Percentiles rank a stretch among this genome's conserved stretches.
Conservation (phyloP, 306 rosid genomes). For the Parietaria judaica region DNA sequence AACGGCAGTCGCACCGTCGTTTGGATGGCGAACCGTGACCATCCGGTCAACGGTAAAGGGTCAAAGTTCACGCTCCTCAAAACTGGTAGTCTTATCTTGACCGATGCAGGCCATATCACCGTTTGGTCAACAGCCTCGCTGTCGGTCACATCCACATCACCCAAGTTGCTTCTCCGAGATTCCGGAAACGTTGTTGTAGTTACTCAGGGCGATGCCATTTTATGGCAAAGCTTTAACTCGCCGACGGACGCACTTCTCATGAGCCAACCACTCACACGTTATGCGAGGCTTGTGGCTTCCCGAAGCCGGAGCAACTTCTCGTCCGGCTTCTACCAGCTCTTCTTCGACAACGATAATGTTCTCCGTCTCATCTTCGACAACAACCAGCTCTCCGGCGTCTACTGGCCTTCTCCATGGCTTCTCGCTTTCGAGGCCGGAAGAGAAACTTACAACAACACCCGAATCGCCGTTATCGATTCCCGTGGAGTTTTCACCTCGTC, state of each 20-base stretch:
- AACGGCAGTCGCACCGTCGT: slow-evolving; percentile 22
- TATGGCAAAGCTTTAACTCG: slow-evolving; percentile 54
- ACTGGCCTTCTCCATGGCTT: slow-evolving; percentile 51
- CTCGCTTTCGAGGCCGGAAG: slow-evolving; percentile 24
- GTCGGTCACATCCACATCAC: neutral
- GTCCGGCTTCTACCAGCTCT: slow-evolving; percentile 39
- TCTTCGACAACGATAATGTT: slow-evolving; percentile 36
- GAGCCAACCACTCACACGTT: slow-evolving; percentile 34
- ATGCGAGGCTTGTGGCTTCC: slow-evolving; percentile 30
- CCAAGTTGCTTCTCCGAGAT: slow-evolving; percentile 19
- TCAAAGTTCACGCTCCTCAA: slow-evolving; percentile 34
- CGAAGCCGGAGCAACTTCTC: slow-evolving; percentile 39
- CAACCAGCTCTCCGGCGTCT: slow-evolving; percentile 32
- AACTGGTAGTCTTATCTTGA: slow-evolving; percentile 30
- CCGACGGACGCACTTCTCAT: slow-evolving; percentile 53
- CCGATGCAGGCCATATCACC: slow-evolving; percentile 19
- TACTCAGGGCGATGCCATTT: neutral
- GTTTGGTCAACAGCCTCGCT: slow-evolving; percentile 40
- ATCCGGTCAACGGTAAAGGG: slow-evolving; percentile 33
- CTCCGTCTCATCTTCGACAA: slow-evolving; percentile 37
- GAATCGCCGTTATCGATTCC: slow-evolving; percentile 32
- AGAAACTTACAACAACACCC: slow-evolving; percentile 30
- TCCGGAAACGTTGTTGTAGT: slow-evolving; percentile 37
- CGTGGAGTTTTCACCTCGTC: slow-evolving; percentile 45
- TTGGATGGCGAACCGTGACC: slow-evolving; percentile 55